A percentile compares a stretch with the other conserved stretches of the same genome.
Evolutionary conservation across 1,284 basidiomycete species (phyloP).

Genomic region (Puccinia brachypodii): DNA sequence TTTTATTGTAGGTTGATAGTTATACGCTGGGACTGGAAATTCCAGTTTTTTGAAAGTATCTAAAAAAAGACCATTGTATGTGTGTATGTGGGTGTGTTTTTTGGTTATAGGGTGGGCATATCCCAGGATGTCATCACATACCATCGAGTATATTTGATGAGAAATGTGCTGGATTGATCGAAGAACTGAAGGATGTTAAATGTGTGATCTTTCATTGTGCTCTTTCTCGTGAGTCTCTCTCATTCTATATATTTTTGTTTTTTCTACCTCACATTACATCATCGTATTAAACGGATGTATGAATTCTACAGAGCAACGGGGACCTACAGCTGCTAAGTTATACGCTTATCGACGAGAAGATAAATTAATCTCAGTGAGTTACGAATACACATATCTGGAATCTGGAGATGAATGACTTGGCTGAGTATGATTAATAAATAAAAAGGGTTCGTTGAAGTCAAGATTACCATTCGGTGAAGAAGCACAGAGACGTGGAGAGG

Average conservation of each 20-base stretch:
- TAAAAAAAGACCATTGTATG: neutral
- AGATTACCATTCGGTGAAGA: conserved; percentile 25
- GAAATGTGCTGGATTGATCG: conserved; percentile 1
- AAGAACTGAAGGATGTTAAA: conserved; percentile 17
- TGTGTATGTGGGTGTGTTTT: neutral
- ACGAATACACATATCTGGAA: neutral
- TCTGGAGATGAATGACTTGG: neutral
- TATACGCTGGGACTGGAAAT: neutral
- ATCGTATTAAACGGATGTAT: no score
- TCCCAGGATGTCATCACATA: conserved; percentile 34
- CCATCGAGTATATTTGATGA: neutral
- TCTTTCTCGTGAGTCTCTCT: conserved; percentile 28
- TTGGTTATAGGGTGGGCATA: conserved; percentile 28
- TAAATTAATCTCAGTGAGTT: neutral
- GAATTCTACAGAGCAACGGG: conserved; percentile 28
- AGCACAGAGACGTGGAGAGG: conserved; percentile 6
- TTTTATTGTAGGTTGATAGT: conserved; percentile 21
- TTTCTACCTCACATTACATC: no score
- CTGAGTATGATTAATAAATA: neutral
- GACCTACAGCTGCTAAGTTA: conserved; percentile 13
- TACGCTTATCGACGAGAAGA: conserved; percentile 30
- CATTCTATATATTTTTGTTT: no score
- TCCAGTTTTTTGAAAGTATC: no score
- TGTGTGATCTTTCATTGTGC: conserved; percentile 38
- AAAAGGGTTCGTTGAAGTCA: conserved; percentile 21